phyloP scores from a whole-genome alignment of 345 rosid species.

The Garcia nutans region DNA sequence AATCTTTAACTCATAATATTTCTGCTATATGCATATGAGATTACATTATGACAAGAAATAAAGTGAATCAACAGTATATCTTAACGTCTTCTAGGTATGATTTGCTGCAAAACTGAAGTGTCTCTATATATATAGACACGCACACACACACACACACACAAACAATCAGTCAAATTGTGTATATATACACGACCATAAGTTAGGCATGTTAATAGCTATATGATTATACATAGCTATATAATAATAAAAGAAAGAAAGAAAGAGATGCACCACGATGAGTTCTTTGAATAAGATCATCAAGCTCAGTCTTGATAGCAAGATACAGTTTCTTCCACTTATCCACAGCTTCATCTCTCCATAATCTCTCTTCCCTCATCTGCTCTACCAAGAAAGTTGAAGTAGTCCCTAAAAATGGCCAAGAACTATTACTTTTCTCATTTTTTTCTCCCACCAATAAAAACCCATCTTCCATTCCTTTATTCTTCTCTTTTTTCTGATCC shows the following conservation, averaged over 20 bases:
- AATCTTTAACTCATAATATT: not conserved
- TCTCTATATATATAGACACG: not conserved
- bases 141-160: no score
- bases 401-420: slow-evolving; percentile 35
- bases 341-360: slow-evolving; percentile 63
- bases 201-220: not conserved
- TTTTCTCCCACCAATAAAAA: slow-evolving; percentile 9
- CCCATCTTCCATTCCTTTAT: slow-evolving; percentile 21
- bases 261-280: slow-evolving; percentile 40
- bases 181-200: not conserved
- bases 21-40: not conserved
- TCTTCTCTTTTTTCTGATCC: slow-evolving; percentile 49
- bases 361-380: slow-evolving; percentile 67
- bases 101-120: not conserved
- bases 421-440: slow-evolving; percentile 8
- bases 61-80: not conserved
- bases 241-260: not conserved
- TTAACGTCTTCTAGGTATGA: not conserved
- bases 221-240: no score
- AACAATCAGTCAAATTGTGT: not conserved
- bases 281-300: slow-evolving; percentile 70
- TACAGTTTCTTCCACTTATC: slow-evolving; percentile 85
- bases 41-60: slow-evolving; percentile 10
- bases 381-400: slow-evolving; percentile 35
- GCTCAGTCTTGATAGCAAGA: slow-evolving; percentile 78